These are phyloP conservation scores for Solanum sejunctum DNA, from an alignment of 257 asterid species.

Conservation along the genomic window DNA sequence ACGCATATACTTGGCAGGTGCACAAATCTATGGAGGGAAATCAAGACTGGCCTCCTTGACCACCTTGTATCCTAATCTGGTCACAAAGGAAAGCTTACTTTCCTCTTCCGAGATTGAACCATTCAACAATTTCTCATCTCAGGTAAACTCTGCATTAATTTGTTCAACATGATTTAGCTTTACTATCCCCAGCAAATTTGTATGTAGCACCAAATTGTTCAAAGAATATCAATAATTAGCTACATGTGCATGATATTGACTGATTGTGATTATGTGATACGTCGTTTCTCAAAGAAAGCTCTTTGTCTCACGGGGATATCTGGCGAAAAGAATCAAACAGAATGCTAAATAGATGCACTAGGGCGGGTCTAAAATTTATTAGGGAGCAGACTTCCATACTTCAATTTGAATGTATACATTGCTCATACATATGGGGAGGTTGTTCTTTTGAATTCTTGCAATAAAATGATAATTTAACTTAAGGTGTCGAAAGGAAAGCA, in stretches of 20 bases:
- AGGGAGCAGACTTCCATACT: background rate
- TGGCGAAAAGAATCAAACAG: background rate
- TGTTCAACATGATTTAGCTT: background rate
- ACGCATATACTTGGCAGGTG: constrained; percentile 84
- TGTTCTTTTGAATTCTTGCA: background rate
- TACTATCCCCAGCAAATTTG: background rate
- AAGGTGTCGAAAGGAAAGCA: background rate
- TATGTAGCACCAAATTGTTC: background rate
- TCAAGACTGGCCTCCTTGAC: constrained; percentile 77
- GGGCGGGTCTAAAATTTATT: background rate
- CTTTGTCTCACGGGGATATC: background rate
- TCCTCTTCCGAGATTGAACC: constrained; percentile 74
- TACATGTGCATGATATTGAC: background rate
- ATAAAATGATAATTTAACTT: background rate
- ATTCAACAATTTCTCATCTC: constrained; percentile 74
- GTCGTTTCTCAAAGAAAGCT: background rate
- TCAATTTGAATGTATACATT: background rate
- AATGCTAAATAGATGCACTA: background rate
- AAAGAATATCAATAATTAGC: background rate
- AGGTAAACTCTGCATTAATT: constrained; percentile 34
- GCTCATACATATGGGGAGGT: background rate
- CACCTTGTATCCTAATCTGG: constrained; percentile 82
- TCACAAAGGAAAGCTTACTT: constrained; percentile 82
- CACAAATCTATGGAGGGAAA: constrained; percentile 87
- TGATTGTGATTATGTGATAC: too few relatives aligned